phyloP scores from a whole-genome alignment of 805 yeast species.

The Helenozyma baotianmanensis region DNA sequence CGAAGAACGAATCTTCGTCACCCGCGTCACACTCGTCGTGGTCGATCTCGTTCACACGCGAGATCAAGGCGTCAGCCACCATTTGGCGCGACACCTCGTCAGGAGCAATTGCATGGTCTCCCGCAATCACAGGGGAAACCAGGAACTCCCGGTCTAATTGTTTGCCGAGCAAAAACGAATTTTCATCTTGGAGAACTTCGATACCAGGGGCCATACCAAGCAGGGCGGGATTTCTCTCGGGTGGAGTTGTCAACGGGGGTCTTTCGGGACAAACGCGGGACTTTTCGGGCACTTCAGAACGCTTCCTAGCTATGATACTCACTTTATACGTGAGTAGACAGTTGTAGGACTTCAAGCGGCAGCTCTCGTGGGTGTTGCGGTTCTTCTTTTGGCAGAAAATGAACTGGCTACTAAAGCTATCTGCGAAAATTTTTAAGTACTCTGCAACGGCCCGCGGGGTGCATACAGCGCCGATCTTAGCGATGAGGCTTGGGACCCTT shows the following conservation, averaged over 20 bases:
- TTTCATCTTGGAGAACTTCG: slow-evolving; percentile 7
- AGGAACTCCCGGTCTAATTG: no score
- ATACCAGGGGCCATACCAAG: slow-evolving; percentile 9
- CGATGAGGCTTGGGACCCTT: no score
- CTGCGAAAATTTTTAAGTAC: no score
- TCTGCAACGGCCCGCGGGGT: no score
- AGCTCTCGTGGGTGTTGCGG: slow-evolving; percentile 43
- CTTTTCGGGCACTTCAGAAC: no score
- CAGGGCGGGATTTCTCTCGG: no score
- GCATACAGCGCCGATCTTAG: no score
- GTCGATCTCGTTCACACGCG: slow-evolving; percentile 44
- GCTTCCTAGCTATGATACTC: slow-evolving; percentile 23
- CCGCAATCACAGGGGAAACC: no score
- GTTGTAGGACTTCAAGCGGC: slow-evolving; percentile 41
- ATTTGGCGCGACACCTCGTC: slow-evolving; percentile 11
- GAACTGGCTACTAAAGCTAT: no score
- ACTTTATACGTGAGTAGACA: slow-evolving; percentile 30
- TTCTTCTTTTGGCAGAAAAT: slow-evolving; percentile 6
- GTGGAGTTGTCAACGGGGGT: no score
- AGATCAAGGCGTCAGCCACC: slow-evolving; percentile 37
- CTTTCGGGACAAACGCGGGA: no score
- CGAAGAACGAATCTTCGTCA: slow-evolving; percentile 81
- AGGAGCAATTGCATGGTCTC: not conserved
- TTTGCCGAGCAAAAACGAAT: no score
- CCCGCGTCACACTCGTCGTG: slow-evolving; percentile 62